A percentile compares a stretch with the other conserved stretches of the same genome.
Evolutionary conservation across 2,329 filamentous ascomycete species (phyloP).

Genomic region (Beauveria caledonica): DNA sequence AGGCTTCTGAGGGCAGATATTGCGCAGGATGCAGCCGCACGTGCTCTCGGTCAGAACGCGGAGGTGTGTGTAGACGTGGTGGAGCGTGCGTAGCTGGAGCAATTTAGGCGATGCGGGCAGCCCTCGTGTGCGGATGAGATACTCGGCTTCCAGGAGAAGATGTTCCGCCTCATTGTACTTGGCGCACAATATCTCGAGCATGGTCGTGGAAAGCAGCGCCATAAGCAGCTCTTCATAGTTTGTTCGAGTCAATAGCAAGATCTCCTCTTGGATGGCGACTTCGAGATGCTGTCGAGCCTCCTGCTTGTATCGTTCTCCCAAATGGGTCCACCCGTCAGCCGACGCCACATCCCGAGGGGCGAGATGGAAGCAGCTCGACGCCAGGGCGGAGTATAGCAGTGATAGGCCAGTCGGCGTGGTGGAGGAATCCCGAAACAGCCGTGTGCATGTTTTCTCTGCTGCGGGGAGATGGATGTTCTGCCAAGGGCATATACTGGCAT

Average conservation of each 20-base stretch:
- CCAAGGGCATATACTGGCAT: background rate
- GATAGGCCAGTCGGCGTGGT: background rate
- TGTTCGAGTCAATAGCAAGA: background rate
- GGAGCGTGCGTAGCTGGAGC: background rate
- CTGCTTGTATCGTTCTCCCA: background rate
- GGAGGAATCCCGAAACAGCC: background rate
- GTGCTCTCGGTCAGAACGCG: conserved; percentile 7
- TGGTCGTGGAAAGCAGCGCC: background rate
- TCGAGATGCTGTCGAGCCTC: background rate
- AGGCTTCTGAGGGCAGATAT: background rate
- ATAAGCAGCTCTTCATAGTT: conserved; percentile 3
- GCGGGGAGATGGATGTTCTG: background rate
- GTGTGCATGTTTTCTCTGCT: background rate
- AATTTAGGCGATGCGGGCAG: background rate
- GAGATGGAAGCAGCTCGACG: background rate
- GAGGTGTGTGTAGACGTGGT: conserved; percentile 7
- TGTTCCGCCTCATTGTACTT: conserved; percentile 7
- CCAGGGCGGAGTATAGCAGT: background rate
- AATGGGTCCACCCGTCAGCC: background rate
- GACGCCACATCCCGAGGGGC: background rate
- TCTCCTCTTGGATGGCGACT: background rate
- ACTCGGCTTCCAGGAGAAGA: background rate
- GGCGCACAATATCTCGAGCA: conserved; percentile 1
- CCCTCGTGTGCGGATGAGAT: conserved; percentile 6
- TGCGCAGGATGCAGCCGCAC: conserved; percentile 4